These are phyloP conservation scores for Microstegium vimineum DNA, from an alignment of 176 grass and related monocot genomes.

Conservation along the genomic window DNA sequence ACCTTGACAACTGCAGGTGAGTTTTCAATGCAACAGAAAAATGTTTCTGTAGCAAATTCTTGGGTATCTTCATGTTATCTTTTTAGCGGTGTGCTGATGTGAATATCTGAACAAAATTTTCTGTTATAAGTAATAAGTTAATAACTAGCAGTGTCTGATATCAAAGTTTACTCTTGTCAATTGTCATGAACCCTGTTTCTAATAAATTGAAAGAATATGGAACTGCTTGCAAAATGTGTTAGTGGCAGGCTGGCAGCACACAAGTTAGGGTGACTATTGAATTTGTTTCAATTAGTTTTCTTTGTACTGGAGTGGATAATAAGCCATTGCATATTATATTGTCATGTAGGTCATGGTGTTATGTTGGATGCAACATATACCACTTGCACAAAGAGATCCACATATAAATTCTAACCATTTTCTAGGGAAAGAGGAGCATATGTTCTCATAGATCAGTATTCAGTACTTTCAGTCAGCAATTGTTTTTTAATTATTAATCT, in stretches of 20 bases:
- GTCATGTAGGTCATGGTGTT: neutral
- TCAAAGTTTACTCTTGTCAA: neutral
- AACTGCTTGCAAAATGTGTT: neutral
- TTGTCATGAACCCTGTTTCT: neutral
- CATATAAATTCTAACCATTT: neutral
- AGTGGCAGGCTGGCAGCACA: neutral
- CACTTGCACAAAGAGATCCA: neutral
- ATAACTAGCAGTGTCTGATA: neutral
- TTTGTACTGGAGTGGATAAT: neutral
- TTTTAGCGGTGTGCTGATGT: neutral
- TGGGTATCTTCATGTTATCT: neutral
- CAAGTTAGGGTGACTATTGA: neutral
- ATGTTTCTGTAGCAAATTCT: neutral
- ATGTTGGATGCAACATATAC: neutral
- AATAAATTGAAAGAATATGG: neutral
- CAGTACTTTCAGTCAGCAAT: neutral
- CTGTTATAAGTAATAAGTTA: neutral
- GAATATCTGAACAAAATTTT: neutral
- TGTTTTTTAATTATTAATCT: neutral
- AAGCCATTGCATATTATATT: neutral
- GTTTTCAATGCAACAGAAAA: neutral
- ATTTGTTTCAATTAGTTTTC: neutral
- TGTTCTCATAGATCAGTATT: neutral
- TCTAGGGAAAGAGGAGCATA: neutral
- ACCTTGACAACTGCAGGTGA: constrained; percentile 92